Conservation (phyloP, 75 land plant species). For the Sequoia sempervirens region DNA sequence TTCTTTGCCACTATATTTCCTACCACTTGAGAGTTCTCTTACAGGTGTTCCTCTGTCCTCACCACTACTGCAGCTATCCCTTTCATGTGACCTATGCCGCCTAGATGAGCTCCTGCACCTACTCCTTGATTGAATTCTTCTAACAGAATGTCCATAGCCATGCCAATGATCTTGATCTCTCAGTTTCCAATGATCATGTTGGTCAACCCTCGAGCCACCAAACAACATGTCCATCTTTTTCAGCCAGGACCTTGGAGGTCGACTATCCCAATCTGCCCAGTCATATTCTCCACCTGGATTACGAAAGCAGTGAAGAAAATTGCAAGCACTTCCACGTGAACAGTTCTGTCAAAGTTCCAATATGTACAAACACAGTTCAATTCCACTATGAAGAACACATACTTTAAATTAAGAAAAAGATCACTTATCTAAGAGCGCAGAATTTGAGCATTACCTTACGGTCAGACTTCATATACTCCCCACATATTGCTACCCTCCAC, state of each 20-base stretch:
- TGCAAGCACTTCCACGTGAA: constrained; percentile 88
- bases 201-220: constrained; percentile 45
- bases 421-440: neutral
- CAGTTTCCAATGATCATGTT: constrained; percentile 8
- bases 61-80: neutral
- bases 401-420: neutral
- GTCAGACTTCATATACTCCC: constrained; percentile 86
- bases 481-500: constrained; percentile 95
- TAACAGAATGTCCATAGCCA: constrained; percentile 4
- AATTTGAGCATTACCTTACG: constrained; percentile 45
- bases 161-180: constrained; percentile 12
- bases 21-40: neutral
- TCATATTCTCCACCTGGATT: constrained; percentile 98
- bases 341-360: constrained; percentile 50
- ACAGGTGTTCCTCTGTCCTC: neutral
- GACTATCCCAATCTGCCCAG: constrained; percentile 96
- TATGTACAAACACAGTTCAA: neutral
- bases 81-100: constrained; percentile 16
- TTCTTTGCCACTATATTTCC: neutral
- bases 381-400: neutral
- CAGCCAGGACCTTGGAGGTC: constrained; percentile 76
- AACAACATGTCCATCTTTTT: constrained; percentile 73
- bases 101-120: constrained; percentile 20
- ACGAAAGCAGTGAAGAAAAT: constrained; percentile 90
- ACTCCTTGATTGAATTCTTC: constrained; percentile 4